These are phyloP conservation scores for Simmondsia chinensis DNA, from an alignment of 148 eudicot species.

Conservation along the genomic window DNA sequence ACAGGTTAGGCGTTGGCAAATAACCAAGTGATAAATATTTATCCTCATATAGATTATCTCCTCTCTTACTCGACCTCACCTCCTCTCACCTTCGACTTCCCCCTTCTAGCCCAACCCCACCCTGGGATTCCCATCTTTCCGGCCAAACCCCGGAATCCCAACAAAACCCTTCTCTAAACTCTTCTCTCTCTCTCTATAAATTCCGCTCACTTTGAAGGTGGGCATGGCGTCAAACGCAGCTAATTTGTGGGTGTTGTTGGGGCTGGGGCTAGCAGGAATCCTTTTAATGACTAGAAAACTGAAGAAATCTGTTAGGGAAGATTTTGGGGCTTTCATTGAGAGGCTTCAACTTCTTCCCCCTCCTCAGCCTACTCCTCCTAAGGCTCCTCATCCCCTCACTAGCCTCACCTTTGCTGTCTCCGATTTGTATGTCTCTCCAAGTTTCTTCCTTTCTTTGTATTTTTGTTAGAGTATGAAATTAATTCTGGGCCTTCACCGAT, in stretches of 20 bases:
- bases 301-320: slow-evolving; percentile 49
- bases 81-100: no score
- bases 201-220: not conserved
- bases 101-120: no score
- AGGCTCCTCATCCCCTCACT: slow-evolving; percentile 86
- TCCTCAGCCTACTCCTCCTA: slow-evolving; percentile 97
- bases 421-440: slow-evolving; percentile 66
- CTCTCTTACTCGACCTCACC: no score
- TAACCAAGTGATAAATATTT: no score
- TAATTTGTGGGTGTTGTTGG: slow-evolving; percentile 79
- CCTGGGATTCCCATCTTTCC: no score
- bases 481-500: no score
- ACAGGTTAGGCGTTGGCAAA: no score
- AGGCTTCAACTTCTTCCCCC: slow-evolving; percentile 74
- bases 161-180: not conserved
- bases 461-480: no score
- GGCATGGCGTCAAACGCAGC: slow-evolving; percentile 63
- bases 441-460: not conserved
- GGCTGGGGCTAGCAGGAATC: slow-evolving; percentile 84
- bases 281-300: slow-evolving; percentile 62
- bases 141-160: no score
- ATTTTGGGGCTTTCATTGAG: slow-evolving; percentile 72
- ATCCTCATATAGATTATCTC: no score
- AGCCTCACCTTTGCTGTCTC: slow-evolving; percentile 77
- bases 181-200: not conserved